Evolutionary conservation across 768 basidiomycete genomes (phyloP).

Genomic region (Exidia glandulosa): DNA sequence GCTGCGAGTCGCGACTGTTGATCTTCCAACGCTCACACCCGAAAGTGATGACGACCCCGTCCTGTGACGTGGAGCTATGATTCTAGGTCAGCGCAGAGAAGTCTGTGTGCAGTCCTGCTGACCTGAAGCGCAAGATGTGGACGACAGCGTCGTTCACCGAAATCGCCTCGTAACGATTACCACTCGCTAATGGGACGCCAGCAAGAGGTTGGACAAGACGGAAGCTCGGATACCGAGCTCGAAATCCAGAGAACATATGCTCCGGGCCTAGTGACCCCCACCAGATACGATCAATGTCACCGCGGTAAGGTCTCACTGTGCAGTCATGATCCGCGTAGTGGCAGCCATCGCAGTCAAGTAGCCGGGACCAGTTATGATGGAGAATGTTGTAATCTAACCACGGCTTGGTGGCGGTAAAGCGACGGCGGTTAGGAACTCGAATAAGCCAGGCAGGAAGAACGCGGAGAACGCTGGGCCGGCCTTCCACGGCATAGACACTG

Average conservation of each 20-base stretch:
- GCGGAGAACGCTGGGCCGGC: slow-evolving; percentile 6
- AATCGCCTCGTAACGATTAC: not conserved
- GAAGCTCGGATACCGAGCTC: not conserved
- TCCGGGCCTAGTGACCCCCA: slow-evolving; percentile 15
- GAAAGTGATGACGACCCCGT: not conserved
- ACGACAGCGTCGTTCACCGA: not conserved
- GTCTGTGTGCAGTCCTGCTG: no score
- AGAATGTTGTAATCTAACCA: slow-evolving; percentile 15
- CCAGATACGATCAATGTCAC: slow-evolving; percentile 20
- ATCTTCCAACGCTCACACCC: slow-evolving; percentile 1
- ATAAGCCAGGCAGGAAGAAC: slow-evolving; percentile 20
- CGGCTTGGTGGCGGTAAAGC: slow-evolving; percentile 1
- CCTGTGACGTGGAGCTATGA: no score
- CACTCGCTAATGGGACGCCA: not conserved
- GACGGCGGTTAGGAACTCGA: not conserved
- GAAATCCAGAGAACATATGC: slow-evolving; percentile 16
- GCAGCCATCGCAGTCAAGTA: slow-evolving; percentile 11
- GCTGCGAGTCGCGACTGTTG: not conserved
- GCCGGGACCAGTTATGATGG: slow-evolving; percentile 16
- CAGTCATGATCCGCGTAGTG: not conserved
- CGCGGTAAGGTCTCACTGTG: slow-evolving; percentile 7
- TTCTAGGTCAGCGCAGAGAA: no score
- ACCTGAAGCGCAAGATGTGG: not conserved
- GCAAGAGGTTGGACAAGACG: not conserved
- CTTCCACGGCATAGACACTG: slow-evolving; percentile 8